Conservation (phyloP, 345 rosid species). For the Citrus maxima region DNA sequence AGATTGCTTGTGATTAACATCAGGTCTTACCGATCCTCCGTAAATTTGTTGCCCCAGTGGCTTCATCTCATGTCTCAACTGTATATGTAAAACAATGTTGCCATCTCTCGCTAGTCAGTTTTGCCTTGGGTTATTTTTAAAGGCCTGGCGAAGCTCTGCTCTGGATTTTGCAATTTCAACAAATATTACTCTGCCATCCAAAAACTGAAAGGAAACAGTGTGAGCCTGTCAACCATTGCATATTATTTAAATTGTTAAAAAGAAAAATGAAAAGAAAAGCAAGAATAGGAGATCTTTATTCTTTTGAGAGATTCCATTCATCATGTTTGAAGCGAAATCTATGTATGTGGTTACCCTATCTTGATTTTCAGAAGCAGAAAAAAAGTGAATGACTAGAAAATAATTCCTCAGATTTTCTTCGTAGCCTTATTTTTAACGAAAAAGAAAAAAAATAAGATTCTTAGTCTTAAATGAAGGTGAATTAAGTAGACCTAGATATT, state of each 20-base stretch:
- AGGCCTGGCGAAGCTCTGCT: constrained; percentile 45
- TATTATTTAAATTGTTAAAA: background rate
- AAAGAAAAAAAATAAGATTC: background rate
- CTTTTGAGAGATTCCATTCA: background rate
- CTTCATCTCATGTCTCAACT: background rate
- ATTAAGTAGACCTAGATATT: background rate
- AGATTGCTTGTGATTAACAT: background rate
- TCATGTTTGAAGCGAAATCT: background rate
- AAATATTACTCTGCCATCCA: constrained; percentile 83
- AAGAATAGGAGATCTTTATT: background rate
- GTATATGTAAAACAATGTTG: background rate
- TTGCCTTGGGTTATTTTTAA: constrained; percentile 25
- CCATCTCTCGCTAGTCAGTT: background rate
- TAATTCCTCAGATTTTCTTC: background rate
- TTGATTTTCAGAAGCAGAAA: background rate
- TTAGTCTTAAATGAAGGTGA: background rate
- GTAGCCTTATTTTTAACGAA: background rate
- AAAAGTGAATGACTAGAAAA: background rate
- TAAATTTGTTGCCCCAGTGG: background rate
- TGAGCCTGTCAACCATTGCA: background rate
- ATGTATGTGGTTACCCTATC: background rate
- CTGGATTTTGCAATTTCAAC: constrained; percentile 72
- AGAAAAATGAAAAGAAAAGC: background rate
- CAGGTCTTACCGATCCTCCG: background rate
- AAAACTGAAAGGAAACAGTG: constrained; percentile 38